A percentile compares a stretch with the other conserved stretches of the same genome.
Conservation (phyloP, 2,329 filamentous ascomycete genomes). For the Pestalotiopsis sp. region DNA sequence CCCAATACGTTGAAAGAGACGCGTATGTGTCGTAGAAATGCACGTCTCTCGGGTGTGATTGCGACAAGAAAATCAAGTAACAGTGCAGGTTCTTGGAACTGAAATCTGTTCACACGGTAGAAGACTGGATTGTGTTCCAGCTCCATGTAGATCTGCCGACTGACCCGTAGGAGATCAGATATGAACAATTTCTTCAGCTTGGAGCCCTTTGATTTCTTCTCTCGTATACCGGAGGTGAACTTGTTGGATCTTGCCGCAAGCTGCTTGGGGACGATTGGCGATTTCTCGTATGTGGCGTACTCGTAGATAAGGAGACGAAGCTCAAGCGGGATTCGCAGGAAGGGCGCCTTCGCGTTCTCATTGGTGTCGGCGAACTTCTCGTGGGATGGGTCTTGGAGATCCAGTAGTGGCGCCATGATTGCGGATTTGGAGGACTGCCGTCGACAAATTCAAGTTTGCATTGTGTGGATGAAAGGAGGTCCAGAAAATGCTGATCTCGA, state of each 20-base stretch:
- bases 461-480: not conserved
- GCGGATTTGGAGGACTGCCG: accelerated
- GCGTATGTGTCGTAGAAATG: not conserved
- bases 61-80: not conserved
- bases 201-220: not conserved
- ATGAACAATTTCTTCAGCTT: not conserved
- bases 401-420: conserved; percentile 2
- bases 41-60: not conserved
- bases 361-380: not conserved
- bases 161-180: not conserved
- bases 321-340: not conserved
- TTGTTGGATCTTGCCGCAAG: conserved; percentile 8
- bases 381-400: not conserved
- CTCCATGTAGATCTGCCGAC: conserved; percentile 13
- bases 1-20: not conserved
- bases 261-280: not conserved
- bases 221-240: conserved; percentile 1
- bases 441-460: not conserved
- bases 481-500: no score
- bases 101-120: conserved; percentile 15
- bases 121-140: conserved; percentile 12
- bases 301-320: conserved; percentile 14
- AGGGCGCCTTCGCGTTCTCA: not conserved
- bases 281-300: not conserved
- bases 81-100: not conserved